These are phyloP conservation scores for Phytomonas sp. DNA, from an alignment of 208 protist genomes.

Conservation along the genomic window DNA sequence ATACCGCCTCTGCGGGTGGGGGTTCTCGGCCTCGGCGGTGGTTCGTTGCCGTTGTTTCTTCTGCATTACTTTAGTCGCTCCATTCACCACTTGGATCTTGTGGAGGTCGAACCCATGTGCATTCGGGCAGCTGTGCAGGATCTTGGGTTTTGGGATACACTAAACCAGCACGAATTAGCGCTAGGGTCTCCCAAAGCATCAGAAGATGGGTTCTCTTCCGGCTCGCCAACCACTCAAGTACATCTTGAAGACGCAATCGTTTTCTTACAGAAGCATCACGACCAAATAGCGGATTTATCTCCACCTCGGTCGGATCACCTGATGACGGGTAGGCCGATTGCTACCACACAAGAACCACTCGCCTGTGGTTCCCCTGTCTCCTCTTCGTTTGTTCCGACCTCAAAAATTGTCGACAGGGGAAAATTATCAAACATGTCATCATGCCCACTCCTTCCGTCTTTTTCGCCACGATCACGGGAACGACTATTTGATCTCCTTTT, in stretches of 20 bases:
- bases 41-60: slow-evolving; percentile 66
- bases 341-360: neutral
- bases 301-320: neutral
- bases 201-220: neutral
- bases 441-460: neutral
- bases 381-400: neutral
- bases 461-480: neutral
- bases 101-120: slow-evolving; percentile 71
- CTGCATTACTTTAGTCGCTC: slow-evolving; percentile 52
- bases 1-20: slow-evolving; percentile 44
- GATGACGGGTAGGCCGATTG: neutral
- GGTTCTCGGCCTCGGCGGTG: slow-evolving; percentile 73
- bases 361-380: neutral
- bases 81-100: slow-evolving; percentile 52
- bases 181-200: neutral
- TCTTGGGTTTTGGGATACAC: slow-evolving; percentile 49
- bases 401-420: neutral
- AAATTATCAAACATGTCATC: neutral
- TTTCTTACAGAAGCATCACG: neutral
- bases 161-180: slow-evolving; percentile 9
- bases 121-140: slow-evolving; percentile 65
- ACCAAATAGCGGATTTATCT: neutral
- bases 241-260: neutral
- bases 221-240: neutral
- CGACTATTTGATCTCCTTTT: slow-evolving; percentile 64